These are phyloP conservation scores for Dittrichia graveolens DNA, from an alignment of 129 eudicot species.

Conservation along the genomic window DNA sequence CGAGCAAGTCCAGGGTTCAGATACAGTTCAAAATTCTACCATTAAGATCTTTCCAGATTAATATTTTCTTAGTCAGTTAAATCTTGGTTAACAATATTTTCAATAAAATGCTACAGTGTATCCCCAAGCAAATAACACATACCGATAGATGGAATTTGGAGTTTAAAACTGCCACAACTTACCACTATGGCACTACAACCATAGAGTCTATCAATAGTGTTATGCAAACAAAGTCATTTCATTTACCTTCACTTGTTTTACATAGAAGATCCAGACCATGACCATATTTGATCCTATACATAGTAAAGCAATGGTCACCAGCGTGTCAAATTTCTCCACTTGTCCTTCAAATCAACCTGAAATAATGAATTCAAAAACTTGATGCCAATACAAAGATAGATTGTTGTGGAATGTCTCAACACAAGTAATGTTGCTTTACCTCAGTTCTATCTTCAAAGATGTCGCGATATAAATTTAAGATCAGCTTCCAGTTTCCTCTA, in stretches of 20 bases:
- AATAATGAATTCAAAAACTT: slow-evolving; percentile 15
- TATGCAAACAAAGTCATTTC: slow-evolving; percentile 19
- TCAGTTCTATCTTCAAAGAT: slow-evolving; percentile 74
- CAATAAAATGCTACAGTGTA: neutral
- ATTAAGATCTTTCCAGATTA: neutral
- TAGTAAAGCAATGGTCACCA: slow-evolving; percentile 3
- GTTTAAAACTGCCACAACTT: neutral
- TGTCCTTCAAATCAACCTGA: slow-evolving; percentile 79
- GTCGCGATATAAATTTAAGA: slow-evolving; percentile 49
- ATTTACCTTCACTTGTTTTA: slow-evolving; percentile 24
- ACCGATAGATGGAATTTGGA: neutral
- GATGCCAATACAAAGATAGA: slow-evolving; percentile 9
- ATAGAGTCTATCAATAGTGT: neutral
- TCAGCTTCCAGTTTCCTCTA: slow-evolving; percentile 73
- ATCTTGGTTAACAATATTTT: neutral
- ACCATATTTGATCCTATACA: neutral
- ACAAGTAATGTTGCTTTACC: slow-evolving; percentile 35
- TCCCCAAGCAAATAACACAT: slow-evolving; percentile 21
- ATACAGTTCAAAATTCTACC: neutral
- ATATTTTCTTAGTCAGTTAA: neutral
- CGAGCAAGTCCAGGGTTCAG: neutral
- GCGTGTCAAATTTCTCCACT: slow-evolving; percentile 70
- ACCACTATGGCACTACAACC: neutral
- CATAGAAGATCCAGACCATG: slow-evolving; percentile 12
- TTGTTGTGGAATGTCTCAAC: neutral